phyloP scores from a whole-genome alignment of 371 early-diverging fungal species.

The Dichotomocladium elegans region DNA sequence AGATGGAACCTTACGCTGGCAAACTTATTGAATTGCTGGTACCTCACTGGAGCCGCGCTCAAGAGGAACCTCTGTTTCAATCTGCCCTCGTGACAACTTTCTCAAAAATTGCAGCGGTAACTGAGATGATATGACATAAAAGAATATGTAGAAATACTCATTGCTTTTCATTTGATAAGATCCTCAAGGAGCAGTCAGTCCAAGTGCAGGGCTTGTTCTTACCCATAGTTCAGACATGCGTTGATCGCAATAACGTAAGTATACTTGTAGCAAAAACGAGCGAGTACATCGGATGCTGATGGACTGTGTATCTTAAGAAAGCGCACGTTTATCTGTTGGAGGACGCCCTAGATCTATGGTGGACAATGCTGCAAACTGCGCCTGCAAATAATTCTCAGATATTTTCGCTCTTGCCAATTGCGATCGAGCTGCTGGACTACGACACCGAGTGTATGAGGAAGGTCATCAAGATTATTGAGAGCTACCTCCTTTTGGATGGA shows the following conservation, averaged over 20 bases:
- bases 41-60: constrained; percentile 73
- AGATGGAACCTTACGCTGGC: constrained; percentile 72
- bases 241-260: constrained; percentile 52
- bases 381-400: constrained; percentile 49
- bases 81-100: constrained; percentile 75
- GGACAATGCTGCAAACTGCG: constrained; percentile 68
- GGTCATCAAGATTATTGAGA: constrained; percentile 73
- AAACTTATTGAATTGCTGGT: constrained; percentile 74
- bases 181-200: constrained; percentile 65
- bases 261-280: too few relatives aligned
- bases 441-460: constrained; percentile 74
- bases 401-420: constrained; percentile 57
- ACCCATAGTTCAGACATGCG: constrained; percentile 72
- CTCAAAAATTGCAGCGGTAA: constrained; percentile 68
- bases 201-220: constrained; percentile 70
- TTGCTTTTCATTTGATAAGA: constrained; percentile 27
- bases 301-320: constrained; percentile 37
- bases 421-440: constrained; percentile 64
- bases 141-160: too few relatives aligned
- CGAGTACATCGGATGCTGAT: too few relatives aligned
- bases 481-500: constrained; percentile 71
- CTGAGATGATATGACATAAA: too few relatives aligned
- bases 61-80: constrained; percentile 75
- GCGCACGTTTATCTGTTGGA: constrained; percentile 84
- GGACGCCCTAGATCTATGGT: constrained; percentile 88